Percentiles rank a stretch among this genome's conserved stretches.
Evolutionary conservation across 345 rosid genomes (phyloP).

Genomic region (Diplotaxis tenuifolia): DNA sequence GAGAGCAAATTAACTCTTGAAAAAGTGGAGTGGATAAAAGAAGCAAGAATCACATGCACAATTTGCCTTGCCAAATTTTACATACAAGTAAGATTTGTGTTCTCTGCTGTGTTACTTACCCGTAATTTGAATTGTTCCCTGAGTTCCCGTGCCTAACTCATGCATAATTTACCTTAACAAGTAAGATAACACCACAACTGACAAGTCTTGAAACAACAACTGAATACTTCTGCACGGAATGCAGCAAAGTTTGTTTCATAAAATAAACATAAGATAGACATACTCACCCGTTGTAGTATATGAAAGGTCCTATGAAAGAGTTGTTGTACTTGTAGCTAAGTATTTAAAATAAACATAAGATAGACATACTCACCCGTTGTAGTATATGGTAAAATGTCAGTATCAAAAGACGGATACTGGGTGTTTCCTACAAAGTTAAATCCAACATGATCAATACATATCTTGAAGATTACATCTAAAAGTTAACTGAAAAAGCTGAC

Average conservation of each 20-base stretch:
- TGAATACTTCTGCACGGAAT: conserved; percentile 59
- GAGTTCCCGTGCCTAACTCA: conserved; percentile 90
- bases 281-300: too few relatives aligned
- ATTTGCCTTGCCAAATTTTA: background rate
- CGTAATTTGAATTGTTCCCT: conserved; percentile 86
- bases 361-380: conserved; percentile 52
- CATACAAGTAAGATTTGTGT: conserved; percentile 9
- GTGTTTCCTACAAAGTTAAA: conserved; percentile 50
- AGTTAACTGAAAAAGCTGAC: conserved; percentile 13
- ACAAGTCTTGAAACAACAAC: conserved; percentile 68
- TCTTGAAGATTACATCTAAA: conserved; percentile 7
- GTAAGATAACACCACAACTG: conserved; percentile 66
- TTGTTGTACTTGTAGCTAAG: conserved; percentile 4
- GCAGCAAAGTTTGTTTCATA: conserved; percentile 88
- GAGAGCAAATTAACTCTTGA: background rate
- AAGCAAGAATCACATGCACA: background rate
- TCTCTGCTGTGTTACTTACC: conserved; percentile 45
- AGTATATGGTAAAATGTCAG: conserved; percentile 68
- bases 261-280: too few relatives aligned
- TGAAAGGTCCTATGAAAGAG: background rate
- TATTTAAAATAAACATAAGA: background rate
- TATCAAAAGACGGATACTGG: conserved; percentile 73
- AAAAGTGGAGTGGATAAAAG: background rate
- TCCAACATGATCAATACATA: conserved; percentile 14
- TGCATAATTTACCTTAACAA: conserved; percentile 93